Base-by-base conservation (phyloP, 257 asterid species). In the Lycium ferocissimum region DNA sequence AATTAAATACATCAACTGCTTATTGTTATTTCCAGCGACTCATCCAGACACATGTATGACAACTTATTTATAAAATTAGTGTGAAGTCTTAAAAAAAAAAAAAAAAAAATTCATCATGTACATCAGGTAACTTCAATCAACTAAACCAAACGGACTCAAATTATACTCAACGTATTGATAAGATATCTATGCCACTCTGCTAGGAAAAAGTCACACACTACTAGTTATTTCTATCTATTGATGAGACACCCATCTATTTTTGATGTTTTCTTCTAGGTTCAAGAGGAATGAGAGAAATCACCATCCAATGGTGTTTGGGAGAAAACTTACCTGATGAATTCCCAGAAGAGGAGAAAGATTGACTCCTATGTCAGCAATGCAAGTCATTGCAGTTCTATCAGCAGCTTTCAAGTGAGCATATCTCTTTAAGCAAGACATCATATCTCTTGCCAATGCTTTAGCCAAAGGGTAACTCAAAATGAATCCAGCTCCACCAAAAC, bases 401-500 rank as follows among this genome's bases (percentile, higher is more conserved):
- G 98, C 91, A 26, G 92, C 72, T 9, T 80, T 70, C 82, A 92
- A 53, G 0, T 79, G 54, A 7, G 84, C 86, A 65, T 92, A 92
- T 78, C 95, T 89, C 78, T 82, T 89, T 1, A 93, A 79, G 80
- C 97, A 95, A 62, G 54, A 79, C 0, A 90, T 91, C 84, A 92
- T 90, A 22, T 84, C 86, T 5, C 80, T 82, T 0, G 93, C 94
- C 45, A 95, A 47, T 0, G 95, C 93, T 18, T 88, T 92, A 0
- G 94, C 98, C 76, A 92, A 78, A 13, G 94, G 91, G 13, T 86
- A 88, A 54, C 98, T 95, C 35, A 95, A 62, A 1, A 92, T 83
- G 4, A 89, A 84, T 22, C 98, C 98, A 6, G 91, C 98, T 1
- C 98, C 98, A 13, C 98, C 97, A 57, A 89, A 92, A 5, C 92